A percentile compares a stretch with the other conserved stretches of the same genome.
Conservation (phyloP, 768 basidiomycete genomes). For the Podaxis mareebaensis region DNA sequence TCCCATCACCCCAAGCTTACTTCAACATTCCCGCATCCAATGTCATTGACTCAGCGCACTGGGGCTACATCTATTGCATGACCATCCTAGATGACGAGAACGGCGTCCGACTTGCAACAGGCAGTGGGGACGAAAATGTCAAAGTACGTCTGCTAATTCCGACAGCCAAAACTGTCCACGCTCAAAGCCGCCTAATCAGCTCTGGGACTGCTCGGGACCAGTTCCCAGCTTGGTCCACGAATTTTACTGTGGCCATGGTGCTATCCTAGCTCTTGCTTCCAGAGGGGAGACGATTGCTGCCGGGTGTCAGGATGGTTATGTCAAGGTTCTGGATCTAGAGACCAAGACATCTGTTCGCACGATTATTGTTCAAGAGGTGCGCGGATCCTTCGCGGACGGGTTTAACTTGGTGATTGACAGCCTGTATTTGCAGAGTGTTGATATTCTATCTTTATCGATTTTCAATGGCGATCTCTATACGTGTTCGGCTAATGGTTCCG, state of each 20-base stretch:
- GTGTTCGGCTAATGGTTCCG: constrained; percentile 63
- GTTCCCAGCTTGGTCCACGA: constrained; percentile 55
- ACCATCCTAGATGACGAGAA: constrained; percentile 31
- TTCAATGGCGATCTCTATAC: constrained; percentile 67
- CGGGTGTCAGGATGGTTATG: constrained; percentile 92
- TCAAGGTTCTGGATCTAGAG: constrained; percentile 89
- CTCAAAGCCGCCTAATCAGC: constrained; percentile 34
- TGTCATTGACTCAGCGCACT: constrained; percentile 88
- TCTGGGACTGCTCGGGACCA: constrained; percentile 62
- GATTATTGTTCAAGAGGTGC: constrained; percentile 82
- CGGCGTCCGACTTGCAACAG: constrained; percentile 65
- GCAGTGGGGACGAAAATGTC: constrained; percentile 89
- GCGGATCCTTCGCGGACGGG: neutral
- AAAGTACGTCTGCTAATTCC: constrained; percentile 51
- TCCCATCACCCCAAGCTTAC: constrained; percentile 35
- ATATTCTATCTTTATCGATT: constrained; percentile 80
- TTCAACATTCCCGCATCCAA: constrained; percentile 65
- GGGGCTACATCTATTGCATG: constrained; percentile 93
- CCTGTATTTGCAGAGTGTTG: constrained; percentile 53
- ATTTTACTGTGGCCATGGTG: constrained; percentile 74
- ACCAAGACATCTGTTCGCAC: constrained; percentile 85
- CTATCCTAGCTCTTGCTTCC: constrained; percentile 77
- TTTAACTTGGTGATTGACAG: neutral
- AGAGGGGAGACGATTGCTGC: constrained; percentile 84
- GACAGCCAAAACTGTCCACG: neutral